Percentiles rank a stretch among this genome's conserved stretches.
Evolutionary conservation across 225 moss, liverwort and hornwort species (phyloP).

Genomic region (Takakia lepidozioides): DNA sequence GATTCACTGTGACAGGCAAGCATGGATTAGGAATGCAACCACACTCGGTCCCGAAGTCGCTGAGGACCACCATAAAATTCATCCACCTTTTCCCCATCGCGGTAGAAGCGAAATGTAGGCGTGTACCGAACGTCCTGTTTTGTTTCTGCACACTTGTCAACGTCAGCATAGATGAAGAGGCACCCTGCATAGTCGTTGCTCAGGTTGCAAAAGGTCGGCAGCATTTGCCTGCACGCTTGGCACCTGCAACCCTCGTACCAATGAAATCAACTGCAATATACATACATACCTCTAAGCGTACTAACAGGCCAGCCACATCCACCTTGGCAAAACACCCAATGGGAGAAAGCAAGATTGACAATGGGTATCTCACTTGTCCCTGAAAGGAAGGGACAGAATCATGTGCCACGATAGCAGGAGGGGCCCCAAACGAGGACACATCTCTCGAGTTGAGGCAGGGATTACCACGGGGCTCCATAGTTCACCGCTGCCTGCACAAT

Average conservation of each 20-base stretch:
- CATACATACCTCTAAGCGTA: too few species aligned
- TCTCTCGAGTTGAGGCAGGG: too few species aligned
- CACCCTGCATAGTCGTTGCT: slow-evolving; percentile 73
- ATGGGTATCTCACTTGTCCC: too few species aligned
- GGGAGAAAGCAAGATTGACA: too few species aligned
- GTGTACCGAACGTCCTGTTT: slow-evolving; percentile 95
- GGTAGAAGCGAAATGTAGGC: slow-evolving; percentile 85
- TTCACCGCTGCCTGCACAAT: slow-evolving; percentile 81
- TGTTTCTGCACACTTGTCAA: slow-evolving; percentile 83
- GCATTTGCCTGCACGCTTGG: slow-evolving; percentile 78
- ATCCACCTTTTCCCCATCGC: slow-evolving; percentile 87
- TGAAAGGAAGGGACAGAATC: too few species aligned
- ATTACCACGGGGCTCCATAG: slow-evolving; percentile 96
- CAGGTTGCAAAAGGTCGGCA: slow-evolving; percentile 92
- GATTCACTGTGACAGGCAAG: too few species aligned
- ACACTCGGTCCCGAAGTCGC: slow-evolving; percentile 79
- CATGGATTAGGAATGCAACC: slow-evolving; percentile 68
- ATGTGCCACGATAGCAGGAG: too few species aligned
- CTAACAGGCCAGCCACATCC: too few species aligned
- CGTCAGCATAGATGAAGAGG: slow-evolving; percentile 81
- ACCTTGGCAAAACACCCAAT: too few species aligned
- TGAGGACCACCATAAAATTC: slow-evolving; percentile 94
- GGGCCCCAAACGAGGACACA: too few species aligned
- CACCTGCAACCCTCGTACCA: slow-evolving; percentile 42
- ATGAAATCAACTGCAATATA: too few species aligned